These are phyloP conservation scores for Acer campestre DNA, from an alignment of 345 rosid species.

Conservation along the genomic window DNA sequence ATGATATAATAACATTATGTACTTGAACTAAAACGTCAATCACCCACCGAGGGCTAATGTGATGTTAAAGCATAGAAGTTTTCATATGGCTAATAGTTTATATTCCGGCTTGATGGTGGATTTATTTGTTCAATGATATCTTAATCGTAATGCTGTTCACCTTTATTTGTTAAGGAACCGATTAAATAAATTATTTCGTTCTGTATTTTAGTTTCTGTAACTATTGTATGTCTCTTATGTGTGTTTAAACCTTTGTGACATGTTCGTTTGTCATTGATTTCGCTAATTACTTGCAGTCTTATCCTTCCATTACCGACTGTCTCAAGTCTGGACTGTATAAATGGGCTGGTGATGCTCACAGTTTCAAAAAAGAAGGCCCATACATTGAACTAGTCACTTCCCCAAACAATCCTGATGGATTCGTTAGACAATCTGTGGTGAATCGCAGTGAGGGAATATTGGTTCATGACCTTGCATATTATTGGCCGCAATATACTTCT, in stretches of 20 bases:
- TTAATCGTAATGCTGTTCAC: background rate
- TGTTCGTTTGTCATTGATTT: conserved; percentile 15
- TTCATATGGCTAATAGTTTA: background rate
- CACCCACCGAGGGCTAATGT: background rate
- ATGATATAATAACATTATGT: background rate
- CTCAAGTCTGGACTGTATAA: conserved; percentile 69
- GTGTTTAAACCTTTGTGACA: conserved; percentile 4
- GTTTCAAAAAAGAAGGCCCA: conserved; percentile 54
- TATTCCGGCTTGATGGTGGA: background rate
- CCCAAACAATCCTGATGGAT: conserved; percentile 94
- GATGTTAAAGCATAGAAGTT: background rate
- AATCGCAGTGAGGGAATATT: conserved; percentile 65
- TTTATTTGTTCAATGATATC: background rate
- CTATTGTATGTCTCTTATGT: background rate
- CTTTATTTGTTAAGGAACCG: background rate
- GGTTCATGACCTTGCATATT: conserved; percentile 91
- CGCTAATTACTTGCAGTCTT: conserved; percentile 57
- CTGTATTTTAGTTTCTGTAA: no score
- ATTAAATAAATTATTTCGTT: no score
- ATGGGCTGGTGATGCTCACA: conserved; percentile 91
- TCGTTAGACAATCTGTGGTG: conserved; percentile 62
- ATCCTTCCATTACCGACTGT: conserved; percentile 74
- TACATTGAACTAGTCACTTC: conserved; percentile 93
- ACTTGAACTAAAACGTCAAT: conserved; percentile 1
- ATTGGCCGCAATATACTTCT: conserved; percentile 95